Base-by-base conservation (phyloP, 2,329 filamentous ascomycete genomes). In the Chrysoporthe cubensis region DNA sequence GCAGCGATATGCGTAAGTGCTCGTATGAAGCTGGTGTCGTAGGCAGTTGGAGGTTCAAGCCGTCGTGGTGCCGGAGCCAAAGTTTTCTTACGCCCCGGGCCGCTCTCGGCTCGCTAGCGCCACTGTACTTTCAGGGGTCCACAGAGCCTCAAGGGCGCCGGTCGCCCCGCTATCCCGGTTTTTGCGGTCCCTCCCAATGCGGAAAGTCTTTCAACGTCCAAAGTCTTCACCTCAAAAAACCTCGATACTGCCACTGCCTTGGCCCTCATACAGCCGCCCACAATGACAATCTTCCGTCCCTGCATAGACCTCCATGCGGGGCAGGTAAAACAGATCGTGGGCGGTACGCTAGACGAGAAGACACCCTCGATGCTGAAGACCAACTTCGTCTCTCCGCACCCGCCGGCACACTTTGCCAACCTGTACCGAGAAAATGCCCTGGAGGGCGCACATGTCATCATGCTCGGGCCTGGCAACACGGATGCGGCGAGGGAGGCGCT, bases 281-380 rank as follows among this genome's bases (percentile, higher is more conserved):
- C 71, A 56, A 97, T 99, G 96, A 98, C 96, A 2, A 89, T 90
- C 73, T 99, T 99, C 77, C 87, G 96, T 50, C 96, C 96, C 26
- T 99, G 96, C 77, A 98, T 99, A 79, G 96, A 99, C 81, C 87
- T 99, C 64, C 96, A 99, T 79, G 91, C 94, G n/a, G 96, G 96
- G 16, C 91, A 95, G 77, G 96, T 99, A 69, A 99, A 99, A 83
- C 96, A 99, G 80, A 99, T 99, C 74, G 94, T 99, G 52, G 96
- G 96, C 73, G 95, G 96, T 69, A 98, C 96, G 1, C 87, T 99
- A 70, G 91, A 91, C 80, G 87, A 87, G 76, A 78, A 85, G 9
- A 87, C 87, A 1, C 78, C 84, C 7, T 43, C 58, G 62, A 84
- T 87, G 66, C 85, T 98, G 66, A 91, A 93, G 81, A 98, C 95